A percentile compares a stretch with the other conserved stretches of the same genome.
phyloP scores from a whole-genome alignment of 148 eudicot species.

The Rhododendron ferrugineum region DNA sequence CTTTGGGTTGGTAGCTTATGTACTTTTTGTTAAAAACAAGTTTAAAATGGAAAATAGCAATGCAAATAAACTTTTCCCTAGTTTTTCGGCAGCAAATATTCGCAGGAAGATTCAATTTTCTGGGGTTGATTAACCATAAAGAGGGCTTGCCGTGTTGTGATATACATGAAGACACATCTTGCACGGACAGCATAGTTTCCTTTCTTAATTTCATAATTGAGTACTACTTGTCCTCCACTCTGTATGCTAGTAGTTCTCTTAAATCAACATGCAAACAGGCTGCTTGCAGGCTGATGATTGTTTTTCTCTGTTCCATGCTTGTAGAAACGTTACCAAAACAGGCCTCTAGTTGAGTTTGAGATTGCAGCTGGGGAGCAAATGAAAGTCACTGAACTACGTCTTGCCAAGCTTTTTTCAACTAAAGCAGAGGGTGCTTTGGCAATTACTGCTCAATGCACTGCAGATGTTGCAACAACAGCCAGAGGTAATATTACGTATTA shows the following conservation, averaged over 20 bases:
- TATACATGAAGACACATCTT: not conserved
- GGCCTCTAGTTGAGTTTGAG: slow-evolving; percentile 86
- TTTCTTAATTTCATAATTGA: not conserved
- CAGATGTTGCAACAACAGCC: slow-evolving; percentile 46
- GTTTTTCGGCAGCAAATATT: not conserved
- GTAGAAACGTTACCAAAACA: slow-evolving; percentile 79
- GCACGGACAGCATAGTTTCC: not conserved
- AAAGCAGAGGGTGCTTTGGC: slow-evolving; percentile 25
- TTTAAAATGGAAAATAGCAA: not conserved
- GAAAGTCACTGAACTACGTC: slow-evolving; percentile 89
- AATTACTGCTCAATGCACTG: slow-evolving; percentile 16
- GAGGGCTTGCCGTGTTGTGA: no score
- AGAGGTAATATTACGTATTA: slow-evolving; percentile 46
- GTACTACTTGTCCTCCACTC: not conserved
- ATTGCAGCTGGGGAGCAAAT: slow-evolving; percentile 86
- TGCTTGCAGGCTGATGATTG: not conserved
- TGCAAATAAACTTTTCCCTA: not conserved
- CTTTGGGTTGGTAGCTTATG: not conserved
- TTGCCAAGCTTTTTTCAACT: slow-evolving; percentile 60
- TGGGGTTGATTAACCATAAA: not conserved
- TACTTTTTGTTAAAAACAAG: not conserved
- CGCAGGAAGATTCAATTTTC: not conserved
- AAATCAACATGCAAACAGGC: not conserved
- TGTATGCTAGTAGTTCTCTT: not conserved
- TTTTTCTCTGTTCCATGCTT: not conserved